Evolutionary conservation across 2,329 filamentous ascomycete species (phyloP).

Genomic region (Trichophyton schoenleinii): DNA sequence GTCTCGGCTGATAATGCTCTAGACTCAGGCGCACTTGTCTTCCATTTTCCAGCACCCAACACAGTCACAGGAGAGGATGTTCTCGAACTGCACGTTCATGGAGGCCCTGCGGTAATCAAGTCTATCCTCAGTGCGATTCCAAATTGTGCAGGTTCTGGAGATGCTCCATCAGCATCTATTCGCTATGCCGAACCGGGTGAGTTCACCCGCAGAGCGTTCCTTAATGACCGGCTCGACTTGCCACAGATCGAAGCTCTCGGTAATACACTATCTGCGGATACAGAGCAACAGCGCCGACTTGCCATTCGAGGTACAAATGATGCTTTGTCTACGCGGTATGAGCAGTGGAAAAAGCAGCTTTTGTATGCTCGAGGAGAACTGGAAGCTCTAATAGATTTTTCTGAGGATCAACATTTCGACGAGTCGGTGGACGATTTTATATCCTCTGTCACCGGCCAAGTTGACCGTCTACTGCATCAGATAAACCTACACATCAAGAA

Average conservation of each 20-base stretch:
- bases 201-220: constrained; percentile 84
- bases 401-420: constrained; percentile 94
- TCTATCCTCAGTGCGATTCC: constrained; percentile 71
- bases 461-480: constrained; percentile 47
- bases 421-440: constrained; percentile 66
- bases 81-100: constrained; percentile 88
- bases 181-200: constrained; percentile 91
- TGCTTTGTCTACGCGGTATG: constrained; percentile 61
- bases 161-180: constrained; percentile 30
- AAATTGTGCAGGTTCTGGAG: constrained; percentile 15
- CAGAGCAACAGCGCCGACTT: constrained; percentile 81
- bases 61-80: constrained; percentile 89
- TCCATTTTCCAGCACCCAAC: constrained; percentile 68
- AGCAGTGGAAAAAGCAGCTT: constrained; percentile 64
- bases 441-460: constrained; percentile 52
- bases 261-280: constrained; percentile 53
- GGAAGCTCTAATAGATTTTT: constrained; percentile 92
- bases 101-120: constrained; percentile 75
- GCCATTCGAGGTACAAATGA: constrained; percentile 68
- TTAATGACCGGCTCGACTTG: constrained; percentile 72
- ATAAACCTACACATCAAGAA: constrained; percentile 62
- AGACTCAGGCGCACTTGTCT: constrained; percentile 66
- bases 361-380: constrained; percentile 77
- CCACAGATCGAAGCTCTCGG: constrained; percentile 62
- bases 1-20: constrained; percentile 38